These are phyloP conservation scores for Pisolithus thermaeus DNA, from an alignment of 1,284 basidiomycete genomes.

Conservation along the genomic window DNA sequence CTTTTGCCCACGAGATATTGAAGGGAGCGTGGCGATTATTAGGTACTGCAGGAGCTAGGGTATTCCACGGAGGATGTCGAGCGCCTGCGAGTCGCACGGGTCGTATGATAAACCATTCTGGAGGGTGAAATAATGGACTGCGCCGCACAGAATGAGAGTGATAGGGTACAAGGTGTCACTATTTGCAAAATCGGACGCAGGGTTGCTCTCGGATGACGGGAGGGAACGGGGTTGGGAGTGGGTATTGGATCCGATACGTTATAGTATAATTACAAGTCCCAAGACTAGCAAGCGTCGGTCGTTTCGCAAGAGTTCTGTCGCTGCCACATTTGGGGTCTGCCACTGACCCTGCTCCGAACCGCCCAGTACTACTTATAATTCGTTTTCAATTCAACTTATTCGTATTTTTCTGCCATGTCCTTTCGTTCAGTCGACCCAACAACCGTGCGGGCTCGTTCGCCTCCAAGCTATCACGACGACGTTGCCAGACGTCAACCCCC, in stretches of 20 bases:
- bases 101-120: slow-evolving; percentile 39
- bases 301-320: slow-evolving; percentile 16
- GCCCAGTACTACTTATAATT: neutral
- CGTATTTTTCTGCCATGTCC: slow-evolving; percentile 15
- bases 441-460: slow-evolving; percentile 26
- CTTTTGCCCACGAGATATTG: slow-evolving; percentile 2
- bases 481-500: slow-evolving; percentile 25
- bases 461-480: slow-evolving; percentile 25
- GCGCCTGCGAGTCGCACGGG: slow-evolving; percentile 44
- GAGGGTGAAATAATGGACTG: slow-evolving; percentile 13
- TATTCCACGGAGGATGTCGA: slow-evolving; percentile 53
- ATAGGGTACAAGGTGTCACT: slow-evolving; percentile 12
- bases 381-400: slow-evolving; percentile 2
- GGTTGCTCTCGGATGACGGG: slow-evolving; percentile 17
- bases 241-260: slow-evolving; percentile 15
- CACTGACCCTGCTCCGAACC: slow-evolving; percentile 15
- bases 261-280: neutral
- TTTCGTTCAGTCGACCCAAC: slow-evolving; percentile 26
- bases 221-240: slow-evolving; percentile 8
- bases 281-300: slow-evolving; percentile 8
- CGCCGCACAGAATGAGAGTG: neutral
- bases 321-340: slow-evolving; percentile 29
- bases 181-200: slow-evolving; percentile 23
- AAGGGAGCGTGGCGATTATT: slow-evolving; percentile 22
- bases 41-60: slow-evolving; percentile 70